phyloP scores from a whole-genome alignment of 805 yeast genomes.

The Crinitomyces ghanaensis region DNA sequence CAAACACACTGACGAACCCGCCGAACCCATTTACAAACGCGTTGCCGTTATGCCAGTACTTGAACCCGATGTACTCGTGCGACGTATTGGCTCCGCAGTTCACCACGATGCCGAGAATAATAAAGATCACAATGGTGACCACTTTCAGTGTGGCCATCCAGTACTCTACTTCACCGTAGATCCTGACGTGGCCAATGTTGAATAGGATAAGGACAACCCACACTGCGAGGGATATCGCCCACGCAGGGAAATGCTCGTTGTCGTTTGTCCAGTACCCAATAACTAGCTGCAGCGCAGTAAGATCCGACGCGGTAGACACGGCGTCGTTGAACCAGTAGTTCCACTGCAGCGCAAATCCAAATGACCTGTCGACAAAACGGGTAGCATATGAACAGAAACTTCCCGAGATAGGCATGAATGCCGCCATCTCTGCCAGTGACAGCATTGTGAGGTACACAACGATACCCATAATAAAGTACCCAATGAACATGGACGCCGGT shows the following conservation, averaged over 20 bases:
- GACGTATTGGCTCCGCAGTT: slow-evolving; percentile 45
- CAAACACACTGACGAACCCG: slow-evolving; percentile 42
- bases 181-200: slow-evolving; percentile 41
- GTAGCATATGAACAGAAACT: slow-evolving; percentile 40
- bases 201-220: slow-evolving; percentile 37
- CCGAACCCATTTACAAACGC: slow-evolving; percentile 26
- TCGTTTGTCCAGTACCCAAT: slow-evolving; percentile 37
- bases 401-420: slow-evolving; percentile 43
- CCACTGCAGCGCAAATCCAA: slow-evolving; percentile 41
- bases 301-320: slow-evolving; percentile 36
- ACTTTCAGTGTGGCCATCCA: slow-evolving; percentile 60
- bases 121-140: slow-evolving; percentile 50
- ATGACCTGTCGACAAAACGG: slow-evolving; percentile 38
- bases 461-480: slow-evolving; percentile 38
- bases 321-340: slow-evolving; percentile 45
- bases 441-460: slow-evolving; percentile 44
- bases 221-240: slow-evolving; percentile 41
- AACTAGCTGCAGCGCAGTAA: slow-evolving; percentile 36
- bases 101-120: slow-evolving; percentile 44
- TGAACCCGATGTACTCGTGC: slow-evolving; percentile 41
- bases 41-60: slow-evolving; percentile 45
- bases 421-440: slow-evolving; percentile 46
- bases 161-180: slow-evolving; percentile 51
- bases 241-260: slow-evolving; percentile 40
- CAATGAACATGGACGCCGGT: slow-evolving; percentile 40